Evolutionary conservation across 179 eudicot species (phyloP), one percentile per base, ranked within the genome.

Genomic region (Drosera spatulata): DNA sequence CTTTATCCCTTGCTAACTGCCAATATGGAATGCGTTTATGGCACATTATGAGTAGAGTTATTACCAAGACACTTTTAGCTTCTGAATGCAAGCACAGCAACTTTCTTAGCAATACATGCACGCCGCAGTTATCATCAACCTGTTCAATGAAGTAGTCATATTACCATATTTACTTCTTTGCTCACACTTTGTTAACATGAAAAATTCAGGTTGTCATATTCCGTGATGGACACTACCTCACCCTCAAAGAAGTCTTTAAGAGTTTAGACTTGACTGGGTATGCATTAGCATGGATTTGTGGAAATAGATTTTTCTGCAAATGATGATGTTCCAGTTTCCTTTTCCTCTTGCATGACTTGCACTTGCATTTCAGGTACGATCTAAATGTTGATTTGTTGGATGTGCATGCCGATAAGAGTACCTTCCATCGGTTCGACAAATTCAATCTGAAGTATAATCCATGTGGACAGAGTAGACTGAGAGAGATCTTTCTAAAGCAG

Each of bases 391-490:
- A 86, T 77, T 70, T 86, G 58, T 71, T 86, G 71, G 95, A 86
- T 73, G 95, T 86, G 45, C 95, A 86, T 72, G 95, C 95, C 53
- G 90, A 86, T 69, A 86, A 86, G 71, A 86, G 85, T 50, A 86
- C 95, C 52, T 86, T 86, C 63, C 90, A 86, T 77, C 87, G 95
- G 2, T 86, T 86, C 61, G 95, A 86, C 70, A 86, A 82, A 64
- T 86, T 86, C 73, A 86, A 84, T 68, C 85, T 86, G 13, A 86
- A 86, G 80, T 86, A 86, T 68, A 86, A 86, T 76, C 90, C 95
- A 53, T 86, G 95, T 78, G 95, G 95, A 47, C 91, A 86, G 68
- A 86, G 95, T 59, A 80, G 95, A 68, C 91, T 86, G 44, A 78
- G 95, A 69, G 90, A 86, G 77, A 86, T 86, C 50, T 86, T 86